phyloP scores from a whole-genome alignment of 2,329 filamentous ascomycete species.

The Domatiomyces globalis region DNA sequence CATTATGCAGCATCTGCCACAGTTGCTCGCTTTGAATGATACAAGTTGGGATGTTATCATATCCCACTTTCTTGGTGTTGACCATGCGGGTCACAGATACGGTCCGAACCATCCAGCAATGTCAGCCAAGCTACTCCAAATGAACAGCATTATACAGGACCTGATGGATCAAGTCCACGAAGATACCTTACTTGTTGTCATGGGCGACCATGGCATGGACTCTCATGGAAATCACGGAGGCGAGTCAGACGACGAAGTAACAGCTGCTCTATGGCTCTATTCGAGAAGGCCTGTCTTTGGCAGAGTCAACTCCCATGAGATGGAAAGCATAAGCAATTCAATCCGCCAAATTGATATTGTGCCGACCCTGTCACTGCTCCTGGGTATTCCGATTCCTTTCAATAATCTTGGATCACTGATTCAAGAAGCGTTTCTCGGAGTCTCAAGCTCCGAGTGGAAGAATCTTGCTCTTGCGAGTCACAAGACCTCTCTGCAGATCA shows the following conservation, averaged over 20 bases:
- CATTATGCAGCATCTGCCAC: conserved; percentile 79
- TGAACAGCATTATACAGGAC: conserved; percentile 65
- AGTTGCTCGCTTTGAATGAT: conserved; percentile 54
- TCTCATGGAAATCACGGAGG: conserved; percentile 94
- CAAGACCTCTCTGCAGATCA: conserved; percentile 68
- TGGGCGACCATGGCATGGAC: conserved; percentile 99
- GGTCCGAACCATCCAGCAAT: conserved; percentile 87
- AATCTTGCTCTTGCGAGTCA: conserved; percentile 66
- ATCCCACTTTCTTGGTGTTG: conserved; percentile 85
- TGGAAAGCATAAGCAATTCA: conserved; percentile 51
- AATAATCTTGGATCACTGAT: conserved; percentile 91
- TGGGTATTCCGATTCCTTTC: conserved; percentile 87
- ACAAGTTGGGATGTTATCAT: conserved; percentile 85
- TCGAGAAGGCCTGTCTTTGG: conserved; percentile 78
- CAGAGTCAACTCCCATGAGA: conserved; percentile 48
- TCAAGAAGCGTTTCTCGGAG: conserved; percentile 67
- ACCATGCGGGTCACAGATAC: conserved; percentile 93
- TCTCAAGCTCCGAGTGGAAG: conserved; percentile 44
- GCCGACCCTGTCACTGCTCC: conserved; percentile 71
- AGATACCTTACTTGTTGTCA: conserved; percentile 75
- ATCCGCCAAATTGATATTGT: conserved; percentile 89
- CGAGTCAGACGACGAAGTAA: conserved; percentile 88
- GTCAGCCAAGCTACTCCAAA: conserved; percentile 78
- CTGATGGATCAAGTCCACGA: conserved; percentile 64
- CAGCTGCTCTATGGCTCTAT: conserved; percentile 97